Evolutionary conservation across 2,329 filamentous ascomycete species (phyloP).

Genomic region (Trichoderma hamatum): DNA sequence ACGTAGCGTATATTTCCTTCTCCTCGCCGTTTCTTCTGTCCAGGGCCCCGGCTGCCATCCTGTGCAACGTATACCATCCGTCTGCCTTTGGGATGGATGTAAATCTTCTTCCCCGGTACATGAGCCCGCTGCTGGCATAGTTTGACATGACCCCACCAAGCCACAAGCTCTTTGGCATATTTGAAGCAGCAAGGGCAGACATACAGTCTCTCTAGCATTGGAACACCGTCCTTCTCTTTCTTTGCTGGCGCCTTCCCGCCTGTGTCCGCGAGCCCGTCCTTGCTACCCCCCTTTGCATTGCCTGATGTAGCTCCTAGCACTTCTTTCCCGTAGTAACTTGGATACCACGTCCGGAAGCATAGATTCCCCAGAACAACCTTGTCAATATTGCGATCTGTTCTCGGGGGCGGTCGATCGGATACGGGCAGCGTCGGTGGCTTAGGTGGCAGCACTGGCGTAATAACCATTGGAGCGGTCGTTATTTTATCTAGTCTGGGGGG

Average conservation of each 20-base stretch:
- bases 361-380: constrained; percentile 84
- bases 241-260: constrained; percentile 38
- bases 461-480: constrained; percentile 31
- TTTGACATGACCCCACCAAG: constrained; percentile 61
- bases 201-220: constrained; percentile 70
- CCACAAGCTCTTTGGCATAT: constrained; percentile 69
- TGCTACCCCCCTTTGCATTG: constrained; percentile 34
- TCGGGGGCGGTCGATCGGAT: constrained; percentile 42
- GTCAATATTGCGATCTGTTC: constrained; percentile 75
- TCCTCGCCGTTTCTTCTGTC: constrained; percentile 44
- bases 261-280: constrained; percentile 37
- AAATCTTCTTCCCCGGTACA: constrained; percentile 73
- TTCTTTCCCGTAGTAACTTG: constrained; percentile 83
- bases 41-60: constrained; percentile 37
- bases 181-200: constrained; percentile 95
- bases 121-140: constrained; percentile 56
- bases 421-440: constrained; percentile 39
- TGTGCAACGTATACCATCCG: constrained; percentile 46
- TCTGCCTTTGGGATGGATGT: constrained; percentile 59
- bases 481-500: constrained; percentile 38
- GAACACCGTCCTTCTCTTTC: constrained; percentile 42
- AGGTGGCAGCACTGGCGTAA: constrained; percentile 32
- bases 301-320: constrained; percentile 56
- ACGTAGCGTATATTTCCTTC: constrained; percentile 44
- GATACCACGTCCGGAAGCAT: constrained; percentile 88